Percentiles rank a stretch among this genome's conserved stretches.
Conservation (phyloP, 2,329 filamentous ascomycete species). For the Ophiocordyceps sinensis region DNA sequence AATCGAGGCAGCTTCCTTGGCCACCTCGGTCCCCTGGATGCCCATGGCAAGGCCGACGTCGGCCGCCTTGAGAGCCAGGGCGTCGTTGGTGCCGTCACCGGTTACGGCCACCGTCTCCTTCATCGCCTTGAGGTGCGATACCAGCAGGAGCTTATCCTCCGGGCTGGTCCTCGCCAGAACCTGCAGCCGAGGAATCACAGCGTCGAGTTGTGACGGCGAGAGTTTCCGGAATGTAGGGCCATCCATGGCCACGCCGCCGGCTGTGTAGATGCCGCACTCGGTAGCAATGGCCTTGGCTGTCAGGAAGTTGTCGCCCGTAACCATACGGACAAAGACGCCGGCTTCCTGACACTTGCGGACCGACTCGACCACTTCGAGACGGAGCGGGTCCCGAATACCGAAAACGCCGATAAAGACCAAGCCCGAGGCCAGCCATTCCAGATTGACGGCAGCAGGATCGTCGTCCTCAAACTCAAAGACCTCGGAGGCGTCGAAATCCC, state of each 20-base stretch:
- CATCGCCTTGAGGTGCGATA: constrained; percentile 47
- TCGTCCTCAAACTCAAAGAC: constrained; percentile 35
- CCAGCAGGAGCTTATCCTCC: constrained; percentile 53
- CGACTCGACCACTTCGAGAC: constrained; percentile 45
- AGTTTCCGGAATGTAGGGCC: constrained; percentile 40
- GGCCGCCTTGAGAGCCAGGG: constrained; percentile 48
- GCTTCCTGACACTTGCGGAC: constrained; percentile 48
- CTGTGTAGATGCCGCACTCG: constrained; percentile 25
- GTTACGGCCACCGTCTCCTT: constrained; percentile 54
- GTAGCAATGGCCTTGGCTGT: constrained; percentile 28
- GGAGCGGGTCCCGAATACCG: constrained; percentile 55
- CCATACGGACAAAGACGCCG: constrained; percentile 52
- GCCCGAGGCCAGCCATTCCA: constrained; percentile 31
- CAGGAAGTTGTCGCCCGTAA: constrained; percentile 35
- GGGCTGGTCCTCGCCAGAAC: constrained; percentile 56
- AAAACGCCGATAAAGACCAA: constrained; percentile 32
- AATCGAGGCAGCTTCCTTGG: constrained; percentile 51
- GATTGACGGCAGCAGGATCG: constrained; percentile 17
- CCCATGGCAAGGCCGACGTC: constrained; percentile 58
- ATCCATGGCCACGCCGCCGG: constrained; percentile 54
- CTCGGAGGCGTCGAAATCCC: constrained; percentile 58
- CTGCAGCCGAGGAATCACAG: constrained; percentile 46
- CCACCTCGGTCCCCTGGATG: constrained; percentile 50
- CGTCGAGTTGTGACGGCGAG: constrained; percentile 30
- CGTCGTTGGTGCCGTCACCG: constrained; percentile 53